A percentile compares a stretch with the other conserved stretches of the same genome.
These are phyloP conservation scores for Schrenkiella parvula DNA, from an alignment of 345 rosid genomes.

Conservation along the genomic window DNA sequence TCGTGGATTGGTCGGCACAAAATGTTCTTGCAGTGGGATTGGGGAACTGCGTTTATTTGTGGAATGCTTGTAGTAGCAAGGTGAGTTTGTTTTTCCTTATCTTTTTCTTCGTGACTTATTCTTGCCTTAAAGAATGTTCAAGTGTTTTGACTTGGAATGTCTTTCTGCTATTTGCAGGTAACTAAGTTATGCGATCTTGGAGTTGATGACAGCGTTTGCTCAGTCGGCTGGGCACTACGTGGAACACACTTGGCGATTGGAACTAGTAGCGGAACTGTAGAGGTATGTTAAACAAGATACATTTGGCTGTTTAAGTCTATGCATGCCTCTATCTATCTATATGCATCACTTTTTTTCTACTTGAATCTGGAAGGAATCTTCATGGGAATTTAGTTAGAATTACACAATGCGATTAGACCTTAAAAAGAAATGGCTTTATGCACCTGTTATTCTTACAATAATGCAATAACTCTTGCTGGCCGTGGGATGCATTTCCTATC, in stretches of 20 bases:
- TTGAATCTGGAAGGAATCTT: background rate
- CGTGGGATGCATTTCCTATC: background rate
- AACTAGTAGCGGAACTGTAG: conserved; percentile 77
- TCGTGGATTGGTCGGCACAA: conserved; percentile 97
- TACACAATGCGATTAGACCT: background rate
- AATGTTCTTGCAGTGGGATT: conserved; percentile 93
- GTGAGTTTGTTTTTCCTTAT: conserved; percentile 30
- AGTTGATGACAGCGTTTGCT: conserved; percentile 78
- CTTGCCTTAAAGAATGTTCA: background rate
- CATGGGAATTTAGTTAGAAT: background rate
- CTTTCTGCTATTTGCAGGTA: conserved; percentile 44
- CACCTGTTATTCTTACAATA: background rate
- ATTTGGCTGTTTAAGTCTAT: background rate
- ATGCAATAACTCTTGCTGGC: background rate
- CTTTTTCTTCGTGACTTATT: background rate
- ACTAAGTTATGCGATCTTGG: conserved; percentile 96
- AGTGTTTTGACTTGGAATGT: background rate
- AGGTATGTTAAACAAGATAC: conserved; percentile 45
- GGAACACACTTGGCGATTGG: conserved; percentile 91
- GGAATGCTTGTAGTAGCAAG: conserved; percentile 99
- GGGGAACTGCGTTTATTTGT: conserved; percentile 91
- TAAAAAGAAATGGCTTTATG: background rate
- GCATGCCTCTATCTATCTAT: background rate
- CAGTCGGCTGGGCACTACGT: conserved; percentile 93
- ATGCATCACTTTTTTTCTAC: background rate